Percentiles rank a stretch among this genome's conserved stretches.
phyloP scores from a whole-genome alignment of 139 green algal species.

The Desmodesmus armatus region DNA sequence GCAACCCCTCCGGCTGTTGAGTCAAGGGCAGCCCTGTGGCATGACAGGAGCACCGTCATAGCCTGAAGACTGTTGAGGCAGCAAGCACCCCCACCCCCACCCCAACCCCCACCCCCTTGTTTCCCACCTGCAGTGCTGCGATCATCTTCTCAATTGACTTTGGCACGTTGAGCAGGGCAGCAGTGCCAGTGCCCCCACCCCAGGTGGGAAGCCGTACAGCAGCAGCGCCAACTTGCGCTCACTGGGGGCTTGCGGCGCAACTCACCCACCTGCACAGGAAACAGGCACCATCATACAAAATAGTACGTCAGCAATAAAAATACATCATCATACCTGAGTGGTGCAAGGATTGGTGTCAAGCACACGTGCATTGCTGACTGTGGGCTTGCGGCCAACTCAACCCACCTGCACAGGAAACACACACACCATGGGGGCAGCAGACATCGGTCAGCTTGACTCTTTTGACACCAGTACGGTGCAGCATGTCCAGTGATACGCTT shows the following conservation, averaged over 20 bases:
- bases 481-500: too few relatives aligned
- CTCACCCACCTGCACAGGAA: slow-evolving; percentile 23
- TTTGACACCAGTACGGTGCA: too few relatives aligned
- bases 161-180: slow-evolving; percentile 97
- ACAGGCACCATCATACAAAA: background rate
- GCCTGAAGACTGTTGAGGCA: slow-evolving; percentile 49
- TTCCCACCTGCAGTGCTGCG: slow-evolving; percentile 54
- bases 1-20: slow-evolving; percentile 53
- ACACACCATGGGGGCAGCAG: too few relatives aligned
- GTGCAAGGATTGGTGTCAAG: too few relatives aligned
- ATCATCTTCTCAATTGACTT: slow-evolving; percentile 84
- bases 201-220: slow-evolving; percentile 97
- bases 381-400: too few relatives aligned
- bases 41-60: slow-evolving; percentile 82
- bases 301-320: too few relatives aligned
- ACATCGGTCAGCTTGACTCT: too few relatives aligned
- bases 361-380: too few relatives aligned
- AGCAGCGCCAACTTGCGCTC: slow-evolving; percentile 85
- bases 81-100: background rate
- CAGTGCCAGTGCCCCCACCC: slow-evolving; percentile 96
- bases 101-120: too few relatives aligned
- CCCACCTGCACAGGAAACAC: too few relatives aligned
- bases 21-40: slow-evolving; percentile 31
- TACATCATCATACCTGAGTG: too few relatives aligned
- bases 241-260: slow-evolving; percentile 47